Percentiles rank a stretch among this genome's conserved stretches.
Conservation (phyloP, 2,329 filamentous ascomycete genomes). For the Emergomyces pasteurianus region DNA sequence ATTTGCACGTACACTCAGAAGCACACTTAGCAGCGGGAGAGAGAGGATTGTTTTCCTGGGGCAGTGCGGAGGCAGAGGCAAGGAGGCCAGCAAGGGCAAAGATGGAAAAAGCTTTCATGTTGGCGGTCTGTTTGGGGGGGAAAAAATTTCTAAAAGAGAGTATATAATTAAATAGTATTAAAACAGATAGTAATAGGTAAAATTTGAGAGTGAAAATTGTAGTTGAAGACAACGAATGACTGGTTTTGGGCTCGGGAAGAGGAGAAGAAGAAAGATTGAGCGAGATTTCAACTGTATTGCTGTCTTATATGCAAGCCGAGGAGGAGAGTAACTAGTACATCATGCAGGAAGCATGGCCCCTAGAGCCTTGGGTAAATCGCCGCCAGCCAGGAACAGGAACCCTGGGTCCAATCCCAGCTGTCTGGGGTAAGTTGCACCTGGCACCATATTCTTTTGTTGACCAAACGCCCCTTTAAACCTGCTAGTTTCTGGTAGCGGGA, state of each 20-base stretch:
- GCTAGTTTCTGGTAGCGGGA: background rate
- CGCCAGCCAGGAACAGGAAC: background rate
- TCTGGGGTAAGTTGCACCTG: background rate
- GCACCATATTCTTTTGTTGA: background rate
- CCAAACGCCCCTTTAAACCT: background rate
- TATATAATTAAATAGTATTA: background rate
- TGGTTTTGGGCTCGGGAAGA: background rate
- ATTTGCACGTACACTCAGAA: conserved; percentile 23
- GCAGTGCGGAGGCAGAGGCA: conserved; percentile 32
- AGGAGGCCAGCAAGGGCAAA: conserved; percentile 35
- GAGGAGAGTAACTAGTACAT: background rate
- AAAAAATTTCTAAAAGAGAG: background rate
- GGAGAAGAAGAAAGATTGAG: background rate
- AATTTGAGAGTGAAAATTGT: background rate
- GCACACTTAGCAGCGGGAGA: conserved; percentile 25
- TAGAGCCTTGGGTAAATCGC: too few species aligned
- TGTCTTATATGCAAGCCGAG: background rate
- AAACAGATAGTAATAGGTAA: background rate
- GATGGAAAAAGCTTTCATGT: conserved; percentile 32
- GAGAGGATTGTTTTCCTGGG: conserved; percentile 24
- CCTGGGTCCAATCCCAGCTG: background rate
- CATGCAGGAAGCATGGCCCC: background rate
- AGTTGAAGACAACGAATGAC: background rate
- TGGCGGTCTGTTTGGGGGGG: conserved; percentile 7
- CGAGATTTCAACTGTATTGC: background rate